These are phyloP conservation scores for Xerocomellus amylosporus DNA, from an alignment of 768 basidiomycete genomes.

Conservation along the genomic window DNA sequence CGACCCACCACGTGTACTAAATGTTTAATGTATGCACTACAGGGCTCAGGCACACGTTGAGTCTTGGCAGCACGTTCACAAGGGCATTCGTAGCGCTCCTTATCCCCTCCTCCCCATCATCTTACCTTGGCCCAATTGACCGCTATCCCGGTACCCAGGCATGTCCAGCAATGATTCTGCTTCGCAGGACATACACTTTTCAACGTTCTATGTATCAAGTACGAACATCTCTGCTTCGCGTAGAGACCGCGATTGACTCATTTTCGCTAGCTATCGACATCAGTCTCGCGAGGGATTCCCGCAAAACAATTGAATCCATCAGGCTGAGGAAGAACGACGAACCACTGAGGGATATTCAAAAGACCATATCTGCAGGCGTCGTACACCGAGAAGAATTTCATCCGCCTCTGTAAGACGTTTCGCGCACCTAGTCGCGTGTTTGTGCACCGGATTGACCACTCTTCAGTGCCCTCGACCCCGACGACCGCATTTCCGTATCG, in stretches of 20 bases:
- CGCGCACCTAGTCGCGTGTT: not conserved
- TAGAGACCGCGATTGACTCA: not conserved
- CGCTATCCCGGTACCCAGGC: not conserved
- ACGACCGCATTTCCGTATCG: not conserved
- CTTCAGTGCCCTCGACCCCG: constrained; percentile 1
- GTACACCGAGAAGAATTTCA: not conserved
- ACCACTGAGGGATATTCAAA: not conserved
- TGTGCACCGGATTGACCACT: not conserved
- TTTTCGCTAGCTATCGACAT: not conserved
- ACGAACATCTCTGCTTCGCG: not conserved
- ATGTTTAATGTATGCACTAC: no score
- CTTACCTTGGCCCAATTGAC: not conserved
- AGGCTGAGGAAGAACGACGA: not conserved
- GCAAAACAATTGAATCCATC: constrained; percentile 7
- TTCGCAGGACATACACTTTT: not conserved
- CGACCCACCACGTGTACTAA: no score
- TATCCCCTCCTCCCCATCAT: not conserved
- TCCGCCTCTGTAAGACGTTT: constrained; percentile 7
- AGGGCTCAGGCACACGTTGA: not conserved
- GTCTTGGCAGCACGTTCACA: not conserved
- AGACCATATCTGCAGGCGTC: not conserved
- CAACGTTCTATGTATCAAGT: constrained; percentile 7
- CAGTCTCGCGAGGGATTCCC: constrained; percentile 6
- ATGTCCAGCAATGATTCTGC: not conserved
- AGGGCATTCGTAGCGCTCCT: not conserved